Evolutionary conservation across 495 filamentous ascomycete species (phyloP).

Genomic region (Penicillium atrosanguineum): DNA sequence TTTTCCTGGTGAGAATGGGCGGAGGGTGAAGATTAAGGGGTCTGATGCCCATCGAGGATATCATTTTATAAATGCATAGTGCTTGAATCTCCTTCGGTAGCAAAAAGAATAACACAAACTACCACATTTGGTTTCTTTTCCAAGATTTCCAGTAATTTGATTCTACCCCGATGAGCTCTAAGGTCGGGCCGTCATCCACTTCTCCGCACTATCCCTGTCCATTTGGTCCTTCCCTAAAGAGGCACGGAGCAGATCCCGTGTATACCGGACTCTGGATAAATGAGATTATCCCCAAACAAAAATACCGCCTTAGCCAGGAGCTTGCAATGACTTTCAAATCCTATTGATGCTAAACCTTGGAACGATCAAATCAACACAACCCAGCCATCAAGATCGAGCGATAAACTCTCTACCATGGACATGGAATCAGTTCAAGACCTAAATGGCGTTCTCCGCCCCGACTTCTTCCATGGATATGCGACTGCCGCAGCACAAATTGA

Average conservation of each 20-base stretch:
- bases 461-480: slow-evolving; percentile 39
- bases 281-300: neutral
- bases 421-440: slow-evolving; percentile 31
- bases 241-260: slow-evolving; percentile 16
- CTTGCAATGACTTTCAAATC: neutral
- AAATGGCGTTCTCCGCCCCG: slow-evolving; percentile 26
- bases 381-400: neutral
- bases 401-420: slow-evolving; percentile 22
- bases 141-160: neutral
- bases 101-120: neutral
- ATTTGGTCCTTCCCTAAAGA: neutral
- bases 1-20: slow-evolving; percentile 22
- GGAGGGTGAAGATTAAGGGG: slow-evolving; percentile 8
- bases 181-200: neutral
- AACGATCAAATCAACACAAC: no score
- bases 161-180: neutral
- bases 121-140: neutral
- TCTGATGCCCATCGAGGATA: slow-evolving; percentile 3
- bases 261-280: slow-evolving; percentile 9
- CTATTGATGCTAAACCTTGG: neutral
- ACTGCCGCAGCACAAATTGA: slow-evolving; percentile 60
- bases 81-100: neutral
- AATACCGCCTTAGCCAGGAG: slow-evolving; percentile 2
- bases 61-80: neutral
- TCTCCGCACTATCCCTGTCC: neutral